These are phyloP conservation scores for Solanum chiquidenum DNA, from an alignment of 257 asterid species.

Conservation along the genomic window DNA sequence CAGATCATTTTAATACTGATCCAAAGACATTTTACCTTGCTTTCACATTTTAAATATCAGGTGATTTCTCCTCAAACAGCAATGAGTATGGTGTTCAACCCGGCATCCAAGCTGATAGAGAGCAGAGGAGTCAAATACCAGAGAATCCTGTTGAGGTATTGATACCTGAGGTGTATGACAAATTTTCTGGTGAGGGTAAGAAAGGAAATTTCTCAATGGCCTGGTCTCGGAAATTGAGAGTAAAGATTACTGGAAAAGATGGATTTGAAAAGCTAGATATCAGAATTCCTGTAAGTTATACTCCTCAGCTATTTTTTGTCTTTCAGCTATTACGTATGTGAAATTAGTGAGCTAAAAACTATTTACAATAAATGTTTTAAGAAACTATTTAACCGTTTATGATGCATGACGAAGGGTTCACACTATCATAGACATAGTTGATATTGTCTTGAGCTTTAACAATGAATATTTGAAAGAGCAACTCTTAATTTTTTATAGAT, in stretches of 20 bases:
- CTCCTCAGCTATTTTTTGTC: not conserved
- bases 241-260: slow-evolving; percentile 82
- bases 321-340: not conserved
- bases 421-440: not conserved
- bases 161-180: slow-evolving; percentile 57
- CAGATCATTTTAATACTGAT: not conserved
- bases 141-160: slow-evolving; percentile 58
- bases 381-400: not conserved
- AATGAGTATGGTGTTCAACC: slow-evolving; percentile 16
- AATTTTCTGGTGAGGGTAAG: slow-evolving; percentile 30
- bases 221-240: slow-evolving; percentile 77
- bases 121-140: slow-evolving; percentile 18
- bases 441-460: not conserved
- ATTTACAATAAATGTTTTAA: not conserved
- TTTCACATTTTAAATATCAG: slow-evolving; percentile 23
- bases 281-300: slow-evolving; percentile 70
- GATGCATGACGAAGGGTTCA: not conserved
- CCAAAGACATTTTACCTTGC: slow-evolving; percentile 1
- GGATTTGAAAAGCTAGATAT: slow-evolving; percentile 82
- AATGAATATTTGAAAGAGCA: not conserved
- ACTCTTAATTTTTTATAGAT: not conserved
- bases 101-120: slow-evolving; percentile 24
- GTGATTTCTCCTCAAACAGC: slow-evolving; percentile 25
- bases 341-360: not conserved
- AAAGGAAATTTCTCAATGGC: slow-evolving; percentile 38